Base-by-base conservation (phyloP, 345 rosid species). In the Populus euphratica region DNA sequence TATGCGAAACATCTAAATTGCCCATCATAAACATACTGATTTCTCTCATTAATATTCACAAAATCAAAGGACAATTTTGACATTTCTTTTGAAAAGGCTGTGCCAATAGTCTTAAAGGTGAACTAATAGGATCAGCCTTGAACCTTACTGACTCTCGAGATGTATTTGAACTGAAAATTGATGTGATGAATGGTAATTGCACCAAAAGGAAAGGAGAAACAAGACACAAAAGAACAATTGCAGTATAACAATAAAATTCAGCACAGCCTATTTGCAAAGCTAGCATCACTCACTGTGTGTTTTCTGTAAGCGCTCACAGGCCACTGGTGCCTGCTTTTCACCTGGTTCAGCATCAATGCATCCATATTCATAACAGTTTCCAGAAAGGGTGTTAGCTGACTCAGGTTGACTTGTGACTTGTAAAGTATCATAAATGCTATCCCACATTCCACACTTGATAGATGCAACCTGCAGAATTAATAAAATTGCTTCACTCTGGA, bases 381-480 rank as follows among this genome's bases (percentile, higher is more conserved):
- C 74, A 77, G 81, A 71, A 35, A 2, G 14, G 64, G 73, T 59
- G 71, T 69, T 69, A 74, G 76, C 73, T 64, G 76, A 73, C 73
- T 87, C 91, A 73, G 78, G 69, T 69, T 77, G 88, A 73, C 73
- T 82, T 20, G 79, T 59, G 12, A 65, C 86, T 82, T 90, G 91
- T 47, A 91, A 81, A 83, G 89, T 77, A 85, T 92, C 96, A 84
- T 95, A 92, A 66, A 90, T 86, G 74, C 92, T 95, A 87, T 95
- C 96, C 89, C 94, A 93, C 88, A 87, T 86, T 74, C 96, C 97
- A 73, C 64, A 81, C 89, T 85, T 92, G 72, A 95, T 88, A 73
- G 99, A 91, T 72, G 83, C 76, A 76, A 95, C 94, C 99, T 95
- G 85, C 62, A 85, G 83, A 71, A 80, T 68, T 23, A 12, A 12